phyloP scores from a whole-genome alignment of 257 asterid genomes.

The Solanum lignicaule region DNA sequence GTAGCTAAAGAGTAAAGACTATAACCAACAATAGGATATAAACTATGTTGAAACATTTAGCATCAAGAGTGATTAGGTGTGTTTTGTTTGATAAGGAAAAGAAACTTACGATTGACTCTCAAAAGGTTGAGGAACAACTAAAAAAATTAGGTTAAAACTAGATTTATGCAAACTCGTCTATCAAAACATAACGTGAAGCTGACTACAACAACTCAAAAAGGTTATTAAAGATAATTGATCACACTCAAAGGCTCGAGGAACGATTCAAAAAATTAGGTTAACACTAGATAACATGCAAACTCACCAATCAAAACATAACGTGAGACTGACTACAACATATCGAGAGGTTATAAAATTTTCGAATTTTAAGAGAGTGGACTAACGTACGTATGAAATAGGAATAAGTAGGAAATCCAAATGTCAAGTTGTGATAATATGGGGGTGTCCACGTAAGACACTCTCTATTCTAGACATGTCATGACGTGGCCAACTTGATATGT shows the following conservation, averaged over 20 bases:
- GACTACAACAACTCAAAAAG: background rate
- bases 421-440: background rate
- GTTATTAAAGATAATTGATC: background rate
- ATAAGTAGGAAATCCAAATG: slow-evolving; percentile 34
- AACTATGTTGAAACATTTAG: background rate
- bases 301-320: background rate
- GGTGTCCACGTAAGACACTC: slow-evolving; percentile 10
- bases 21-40: background rate
- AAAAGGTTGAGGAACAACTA: background rate
- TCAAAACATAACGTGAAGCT: background rate
- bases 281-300: background rate
- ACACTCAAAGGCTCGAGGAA: background rate
- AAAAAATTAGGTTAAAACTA: background rate
- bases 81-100: background rate
- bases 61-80: background rate
- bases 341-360: background rate
- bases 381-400: background rate
- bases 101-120: background rate
- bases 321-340: background rate
- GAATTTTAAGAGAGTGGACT: background rate
- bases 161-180: background rate
- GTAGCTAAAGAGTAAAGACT: background rate
- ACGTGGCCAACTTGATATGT: slow-evolving; percentile 8
- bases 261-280: background rate
- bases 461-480: slow-evolving; percentile 5